Base-by-base conservation (phyloP, 768 basidiomycete species). In the Russula abietina region DNA sequence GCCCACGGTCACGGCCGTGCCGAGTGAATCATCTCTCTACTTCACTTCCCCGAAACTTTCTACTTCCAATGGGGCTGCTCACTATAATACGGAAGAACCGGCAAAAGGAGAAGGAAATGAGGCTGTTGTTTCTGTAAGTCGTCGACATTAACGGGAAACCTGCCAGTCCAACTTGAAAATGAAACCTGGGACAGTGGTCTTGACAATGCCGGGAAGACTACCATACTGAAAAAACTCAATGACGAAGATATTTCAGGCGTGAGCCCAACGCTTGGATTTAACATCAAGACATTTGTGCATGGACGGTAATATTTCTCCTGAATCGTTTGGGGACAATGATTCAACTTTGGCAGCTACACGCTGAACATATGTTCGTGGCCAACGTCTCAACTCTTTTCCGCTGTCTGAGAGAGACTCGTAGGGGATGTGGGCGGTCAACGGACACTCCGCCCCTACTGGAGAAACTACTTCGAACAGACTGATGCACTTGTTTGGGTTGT, bases 401-500 rank as follows among this genome's bases (percentile, higher is more conserved):
- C 24, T 22, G 14, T 32, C 55, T 59, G 22, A 36, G 49, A 36
- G 49, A 54, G 30, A 45, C 46, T 22, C 58, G 61, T 69, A 98
- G 95, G 96, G 97, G 97, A 99, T 73, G 93, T 98, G 39, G 97
- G 97, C 39, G 96, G 97, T 26, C 97, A 99, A 74, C 85, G 88
- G 61, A 95, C 93, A 0, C 85, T 99, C 56, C 83, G 97, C 33
- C 96, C 97, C 8, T 98, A 98, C 74, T 99, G 97, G 97, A 80
- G 93, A 28, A 99, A 98, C 74, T 98, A 98, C 76, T 98, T 98
- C 69, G 97, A 99, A 75, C 92, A 94, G 75, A 98, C 97, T 11
- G 97, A 98, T 75, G 96, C 91, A 8, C 80, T 99, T 49, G 93
- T 98, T 38, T 99, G 97, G 97, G 96, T 99, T 19, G 95, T 99